phyloP scores from a whole-genome alignment of 2,329 filamentous ascomycete species.

The Septoria petroselini region DNA sequence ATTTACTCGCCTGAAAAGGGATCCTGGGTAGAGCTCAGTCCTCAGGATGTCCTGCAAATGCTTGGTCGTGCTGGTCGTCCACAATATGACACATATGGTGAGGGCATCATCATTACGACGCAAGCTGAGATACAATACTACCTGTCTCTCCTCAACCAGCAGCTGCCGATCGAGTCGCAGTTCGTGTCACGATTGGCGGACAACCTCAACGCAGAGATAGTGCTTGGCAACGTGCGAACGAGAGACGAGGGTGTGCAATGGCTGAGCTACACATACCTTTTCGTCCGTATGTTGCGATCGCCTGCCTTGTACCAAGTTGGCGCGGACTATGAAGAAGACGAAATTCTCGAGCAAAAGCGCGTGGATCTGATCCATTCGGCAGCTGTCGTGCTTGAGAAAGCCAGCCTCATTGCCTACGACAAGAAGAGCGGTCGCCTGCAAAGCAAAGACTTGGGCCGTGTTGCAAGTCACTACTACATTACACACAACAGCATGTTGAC shows the following conservation, averaged over 20 bases:
- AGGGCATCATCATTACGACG: slow-evolving; percentile 97
- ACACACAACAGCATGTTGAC: slow-evolving; percentile 94
- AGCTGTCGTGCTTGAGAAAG: slow-evolving; percentile 79
- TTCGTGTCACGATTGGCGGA: slow-evolving; percentile 89
- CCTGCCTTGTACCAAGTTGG: slow-evolving; percentile 94
- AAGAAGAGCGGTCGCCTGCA: slow-evolving; percentile 86
- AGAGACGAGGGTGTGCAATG: slow-evolving; percentile 98
- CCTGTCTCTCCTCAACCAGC: slow-evolving; percentile 91
- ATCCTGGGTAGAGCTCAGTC: slow-evolving; percentile 95
- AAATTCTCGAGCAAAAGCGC: slow-evolving; percentile 87
- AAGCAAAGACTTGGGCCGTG: slow-evolving; percentile 88
- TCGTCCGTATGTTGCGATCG: slow-evolving; percentile 94
- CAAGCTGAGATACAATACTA: slow-evolving; percentile 97
- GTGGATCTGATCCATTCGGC: slow-evolving; percentile 98
- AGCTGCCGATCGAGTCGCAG: slow-evolving; percentile 95
- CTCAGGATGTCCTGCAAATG: slow-evolving; percentile 98
- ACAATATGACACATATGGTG: slow-evolving; percentile 95
- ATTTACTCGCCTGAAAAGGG: slow-evolving; percentile 98
- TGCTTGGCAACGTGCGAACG: slow-evolving; percentile 85
- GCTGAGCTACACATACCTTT: slow-evolving; percentile 97
- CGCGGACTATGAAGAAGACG: slow-evolving; percentile 90
- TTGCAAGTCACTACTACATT: slow-evolving; percentile 98
- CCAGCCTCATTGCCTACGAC: slow-evolving; percentile 89
- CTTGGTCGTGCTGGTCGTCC: slow-evolving; percentile 93
- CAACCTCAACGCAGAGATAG: slow-evolving; percentile 93